Evolutionary conservation across 2,329 filamentous ascomycete genomes (phyloP), one percentile per base, ranked within the genome.

Genomic region (Sporothrix curviconia): DNA sequence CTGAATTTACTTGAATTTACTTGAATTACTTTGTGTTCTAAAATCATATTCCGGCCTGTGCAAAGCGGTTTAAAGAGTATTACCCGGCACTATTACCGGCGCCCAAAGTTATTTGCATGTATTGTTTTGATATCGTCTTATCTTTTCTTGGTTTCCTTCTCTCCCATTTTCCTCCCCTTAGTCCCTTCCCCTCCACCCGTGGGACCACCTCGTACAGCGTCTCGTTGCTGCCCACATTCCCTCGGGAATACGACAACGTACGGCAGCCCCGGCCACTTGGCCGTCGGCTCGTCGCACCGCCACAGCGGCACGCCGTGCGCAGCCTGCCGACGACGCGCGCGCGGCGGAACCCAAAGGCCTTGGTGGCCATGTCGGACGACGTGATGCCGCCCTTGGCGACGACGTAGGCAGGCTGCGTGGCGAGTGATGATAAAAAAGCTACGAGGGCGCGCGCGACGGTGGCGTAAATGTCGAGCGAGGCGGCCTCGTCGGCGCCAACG

Each of bases 321-420:
- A 1, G 81, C 81, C 61, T 84, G 81, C 81, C 81, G 1, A 82
- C 69, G 39, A 84, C 75, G 60, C 70, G 74, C 4, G 81, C 81
- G 28, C 75, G 70, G 65, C 78, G 78, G 68, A 84, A 77, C 15
- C 69, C 70, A 12, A 85, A 62, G 0, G 78, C 79, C 54, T 83
- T 82, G 0, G 78, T 82, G 0, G 81, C 81, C 63, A 78, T 78
- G 52, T 84, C 80, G 0, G 78, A 82, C 0, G 76, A 80, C 0
- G 82, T 84, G 43, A 84, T 84, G 9, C 81, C 81, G 0, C 81
- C 80, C 66, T 80, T 84, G 0, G 80, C 79, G 64, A 84, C 80
- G 2, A 84, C 68, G 62, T 83, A 84, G 46, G 79, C 67, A 1
- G 80, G 80, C 32, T 75, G 30, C 25, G 71, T 7, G 75, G 71